Evolutionary conservation across 1,139 yeast genomes (phyloP), one percentile per base, ranked within the genome.

Genomic region (Debaryomyces coudertii): DNA sequence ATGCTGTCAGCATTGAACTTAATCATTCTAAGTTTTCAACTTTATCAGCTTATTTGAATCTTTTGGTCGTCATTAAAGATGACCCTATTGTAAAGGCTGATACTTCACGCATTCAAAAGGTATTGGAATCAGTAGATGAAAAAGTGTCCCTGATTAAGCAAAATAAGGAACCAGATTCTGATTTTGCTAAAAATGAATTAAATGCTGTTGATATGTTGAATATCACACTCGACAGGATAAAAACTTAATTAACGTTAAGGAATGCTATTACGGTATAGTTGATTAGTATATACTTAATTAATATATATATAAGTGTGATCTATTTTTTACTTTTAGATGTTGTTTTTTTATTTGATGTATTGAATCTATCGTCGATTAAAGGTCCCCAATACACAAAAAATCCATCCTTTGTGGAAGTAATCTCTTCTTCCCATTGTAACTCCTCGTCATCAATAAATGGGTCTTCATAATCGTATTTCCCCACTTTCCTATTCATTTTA

Each of bases 371-470:
- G 47, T 87, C 93, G 27, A 87, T 84, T 50, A 95, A 72, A 4
- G 97, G 96, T 0, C 99, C 99, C 74, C 92, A 89, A 63, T 85
- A 95, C 0, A 95, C 97, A 58, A 93, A 95, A 64, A 93, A 95
- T 2, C 99, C 99, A 60, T 93, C 98, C 54, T 88, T 87, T 0
- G 97, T 90, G 1, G 95, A 83, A 2, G 95, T 93, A 7, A 96
- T 84, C 55, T 88, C 95, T 62, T 92, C 97, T 64, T 93, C 98
- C 88, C 95, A 88, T 51, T 83, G 80, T 57, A 90, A 73, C 66
- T 93, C 99, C 23, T 88, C 81, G 64, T 95, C 99, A 68, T 95
- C 99, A 50, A 95, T 93, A 60, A 95, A 95, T 1, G 99, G 99
- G 66, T 95, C 99, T 51, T 88, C 85, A 45, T 82, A 76, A 62